Base-by-base conservation (phyloP, 768 basidiomycete species). In the Tubosaeta sp. region DNA sequence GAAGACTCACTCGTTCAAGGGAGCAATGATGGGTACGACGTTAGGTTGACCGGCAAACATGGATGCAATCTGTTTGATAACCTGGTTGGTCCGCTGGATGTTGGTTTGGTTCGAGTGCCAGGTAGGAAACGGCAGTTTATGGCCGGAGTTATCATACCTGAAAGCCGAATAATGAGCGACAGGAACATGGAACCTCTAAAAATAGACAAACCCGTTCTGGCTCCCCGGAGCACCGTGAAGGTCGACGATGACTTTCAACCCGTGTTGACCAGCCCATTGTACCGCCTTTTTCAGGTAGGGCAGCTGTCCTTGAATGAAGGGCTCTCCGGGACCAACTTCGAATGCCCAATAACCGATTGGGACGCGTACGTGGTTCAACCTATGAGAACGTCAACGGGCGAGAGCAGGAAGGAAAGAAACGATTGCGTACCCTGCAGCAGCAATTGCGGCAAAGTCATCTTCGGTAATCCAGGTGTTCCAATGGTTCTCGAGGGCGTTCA, bases 301-400 rank as follows among this genome's bases (percentile, higher is more conserved):
- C 32, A 87, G 71, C 65, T 91, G 89, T 12, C 89, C 89, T 68
- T 82, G 79, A 52, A 89, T 81, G 65, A 78, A 91, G 7, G 91
- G 91, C 60, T 92, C 86, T 5, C 88, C 88, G 12, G 76, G 74
- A 19, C 79, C 77, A 33, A 91, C 82, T 52, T 94, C 90, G 60
- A 85, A 91, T 1, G 88, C 91, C 90, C 90, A 95, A 67, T 89
- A 95, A 12, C 91, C 93, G 41, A 95, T 88, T 13, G 91, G 90
- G 34, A 92, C 62, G 43, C 90, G 82, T 51, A 92, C 85, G 66
- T 91, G 88, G 63, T 91, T 92, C 48, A 91, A 72, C 14, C 88
- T 88, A 61, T n/a, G 41, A 43, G 22, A 19, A 43, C 46, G 49
- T 47, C 25, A 55, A 43, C 43, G 6, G 25, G 2, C 3, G 6